phyloP scores from a whole-genome alignment of 23 red algal species.

The Rhodosorus marinus region DNA sequence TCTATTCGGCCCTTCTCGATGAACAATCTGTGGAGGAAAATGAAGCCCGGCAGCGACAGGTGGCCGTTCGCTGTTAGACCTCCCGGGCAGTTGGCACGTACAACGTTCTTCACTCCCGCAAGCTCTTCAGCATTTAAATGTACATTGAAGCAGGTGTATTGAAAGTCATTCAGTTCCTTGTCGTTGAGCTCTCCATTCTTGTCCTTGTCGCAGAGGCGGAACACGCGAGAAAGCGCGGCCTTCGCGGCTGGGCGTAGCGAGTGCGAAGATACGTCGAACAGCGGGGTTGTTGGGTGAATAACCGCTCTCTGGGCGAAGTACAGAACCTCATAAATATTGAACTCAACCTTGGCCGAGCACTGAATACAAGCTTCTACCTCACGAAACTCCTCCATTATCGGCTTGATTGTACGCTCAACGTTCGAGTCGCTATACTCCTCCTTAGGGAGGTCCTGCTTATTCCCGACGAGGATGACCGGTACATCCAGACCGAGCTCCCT shows the following conservation, averaged over 20 bases:
- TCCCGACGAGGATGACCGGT: constrained; percentile 85
- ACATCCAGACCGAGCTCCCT: constrained; percentile 14
- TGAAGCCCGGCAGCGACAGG: constrained; percentile 55
- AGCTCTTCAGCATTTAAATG: constrained; percentile 51
- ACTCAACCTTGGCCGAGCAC: constrained; percentile 82
- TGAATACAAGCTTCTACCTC: constrained; percentile 95
- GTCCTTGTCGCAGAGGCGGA: constrained; percentile 86
- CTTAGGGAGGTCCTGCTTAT: constrained; percentile 77
- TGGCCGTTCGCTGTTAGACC: constrained; percentile 47
- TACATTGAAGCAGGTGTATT: constrained; percentile 81
- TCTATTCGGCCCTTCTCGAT: constrained; percentile 88
- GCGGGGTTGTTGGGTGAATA: constrained; percentile 72
- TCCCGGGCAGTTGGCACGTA: constrained; percentile 36
- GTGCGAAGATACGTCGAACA: constrained; percentile 74
- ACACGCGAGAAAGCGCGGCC: constrained; percentile 69
- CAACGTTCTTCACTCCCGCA: constrained; percentile 95
- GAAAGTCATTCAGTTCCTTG: constrained; percentile 95
- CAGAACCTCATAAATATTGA: constrained; percentile 90
- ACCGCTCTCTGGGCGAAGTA: constrained; percentile 94
- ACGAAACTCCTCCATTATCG: constrained; percentile 85
- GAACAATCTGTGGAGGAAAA: constrained; percentile 86
- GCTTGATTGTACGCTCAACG: constrained; percentile 86
- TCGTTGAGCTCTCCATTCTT: constrained; percentile 76
- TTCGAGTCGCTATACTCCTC: constrained; percentile 5
- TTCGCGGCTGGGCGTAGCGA: constrained; percentile 27